Percentiles rank a stretch among this genome's conserved stretches.
Conservation (phyloP, 805 yeast genomes). For the Scheffersomyces ergatensis region DNA sequence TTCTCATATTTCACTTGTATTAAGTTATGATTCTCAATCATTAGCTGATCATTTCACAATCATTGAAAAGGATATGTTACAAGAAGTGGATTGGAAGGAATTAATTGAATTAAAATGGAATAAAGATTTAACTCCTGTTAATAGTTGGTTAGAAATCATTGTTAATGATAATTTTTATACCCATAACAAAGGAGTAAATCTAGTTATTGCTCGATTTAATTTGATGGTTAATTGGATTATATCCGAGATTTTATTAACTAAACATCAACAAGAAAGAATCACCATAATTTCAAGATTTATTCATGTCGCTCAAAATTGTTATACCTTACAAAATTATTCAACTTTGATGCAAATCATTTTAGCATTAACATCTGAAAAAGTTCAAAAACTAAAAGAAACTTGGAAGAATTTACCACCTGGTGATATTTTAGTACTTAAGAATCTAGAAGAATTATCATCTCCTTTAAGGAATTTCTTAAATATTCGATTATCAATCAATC, state of each 20-base stretch:
- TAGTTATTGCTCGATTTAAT: conserved; percentile 83
- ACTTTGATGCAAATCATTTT: conserved; percentile 84
- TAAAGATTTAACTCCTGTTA: conserved; percentile 60
- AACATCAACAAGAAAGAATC: conserved; percentile 55
- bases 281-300: conserved; percentile 80
- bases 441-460: conserved; percentile 67
- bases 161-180: conserved; percentile 49
- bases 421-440: conserved; percentile 65
- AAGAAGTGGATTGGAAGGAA: conserved; percentile 91
- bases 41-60: conserved; percentile 82
- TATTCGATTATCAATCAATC: conserved; percentile 62
- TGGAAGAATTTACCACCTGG: conserved; percentile 75
- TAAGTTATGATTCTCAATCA: conserved; percentile 63
- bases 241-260: conserved; percentile 79
- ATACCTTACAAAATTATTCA: conserved; percentile 72
- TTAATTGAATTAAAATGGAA: conserved; percentile 76
- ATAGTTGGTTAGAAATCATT: conserved; percentile 81
- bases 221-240: conserved; percentile 89
- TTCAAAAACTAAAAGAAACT: conserved; percentile 60
- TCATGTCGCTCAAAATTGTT: conserved; percentile 78
- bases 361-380: conserved; percentile 69
- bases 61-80: conserved; percentile 79
- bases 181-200: conserved; percentile 67
- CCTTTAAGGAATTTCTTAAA: conserved; percentile 71
- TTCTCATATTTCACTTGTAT: conserved; percentile 77